Percentiles rank a stretch among this genome's conserved stretches.
phyloP scores from a whole-genome alignment of 176 grass and related monocot species.

The Carex kokanica region DNA sequence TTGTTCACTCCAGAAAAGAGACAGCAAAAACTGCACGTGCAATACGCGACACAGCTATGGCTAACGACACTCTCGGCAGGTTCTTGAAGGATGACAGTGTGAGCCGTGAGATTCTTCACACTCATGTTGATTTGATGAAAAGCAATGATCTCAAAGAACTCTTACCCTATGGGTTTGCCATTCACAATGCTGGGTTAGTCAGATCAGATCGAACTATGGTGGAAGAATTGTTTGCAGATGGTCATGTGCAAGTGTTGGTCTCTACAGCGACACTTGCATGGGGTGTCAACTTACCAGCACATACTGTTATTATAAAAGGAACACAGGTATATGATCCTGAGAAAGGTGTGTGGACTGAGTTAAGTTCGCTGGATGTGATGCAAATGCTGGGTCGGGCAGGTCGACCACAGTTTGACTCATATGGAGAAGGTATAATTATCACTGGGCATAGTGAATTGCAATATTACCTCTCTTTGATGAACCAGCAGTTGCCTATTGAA shows the following conservation, averaged over 20 bases:
- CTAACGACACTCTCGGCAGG: constrained; percentile 70
- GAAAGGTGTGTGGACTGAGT: constrained; percentile 94
- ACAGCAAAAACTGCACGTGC: constrained; percentile 87
- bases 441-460: constrained; percentile 91
- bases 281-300: constrained; percentile 95
- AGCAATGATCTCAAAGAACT: constrained; percentile 90
- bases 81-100: constrained; percentile 89
- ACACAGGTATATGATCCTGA: constrained; percentile 98
- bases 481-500: constrained; percentile 91
- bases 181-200: constrained; percentile 93
- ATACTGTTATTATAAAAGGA: constrained; percentile 95
- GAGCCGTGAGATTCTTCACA: constrained; percentile 83
- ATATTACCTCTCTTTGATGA: constrained; percentile 95
- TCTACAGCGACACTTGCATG: constrained; percentile 90
- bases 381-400: constrained; percentile 99
- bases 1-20: constrained; percentile 98
- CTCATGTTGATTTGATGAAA: constrained; percentile 84
- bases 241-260: constrained; percentile 89
- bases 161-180: constrained; percentile 91
- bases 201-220: constrained; percentile 77
- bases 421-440: constrained; percentile 93
- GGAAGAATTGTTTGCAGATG: constrained; percentile 83
- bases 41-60: constrained; percentile 76
- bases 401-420: constrained; percentile 91
- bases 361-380: constrained; percentile 96